Percentiles rank a stretch among this genome's conserved stretches.
phyloP scores from a whole-genome alignment of 2,329 filamentous ascomycete genomes.

The Ophiocordyceps camponoti-rufipedis region DNA sequence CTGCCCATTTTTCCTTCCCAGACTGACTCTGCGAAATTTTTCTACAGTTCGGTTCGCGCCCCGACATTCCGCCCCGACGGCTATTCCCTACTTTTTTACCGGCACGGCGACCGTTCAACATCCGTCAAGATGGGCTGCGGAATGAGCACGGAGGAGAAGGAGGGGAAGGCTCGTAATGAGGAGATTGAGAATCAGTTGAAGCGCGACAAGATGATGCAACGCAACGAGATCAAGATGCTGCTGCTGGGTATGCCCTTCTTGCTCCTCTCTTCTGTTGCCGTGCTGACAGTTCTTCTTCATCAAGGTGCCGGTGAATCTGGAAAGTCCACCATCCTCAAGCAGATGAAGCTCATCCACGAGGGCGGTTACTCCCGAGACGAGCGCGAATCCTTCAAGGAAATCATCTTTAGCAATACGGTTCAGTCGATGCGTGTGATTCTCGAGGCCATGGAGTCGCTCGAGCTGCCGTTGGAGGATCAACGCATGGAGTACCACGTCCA shows the following conservation, averaged over 20 bases:
- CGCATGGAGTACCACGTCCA: slow-evolving; percentile 94
- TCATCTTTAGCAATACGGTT: slow-evolving; percentile 53
- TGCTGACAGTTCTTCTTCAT: background rate
- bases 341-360: slow-evolving; percentile 99
- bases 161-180: slow-evolving; percentile 99
- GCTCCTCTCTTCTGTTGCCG: too few relatives aligned
- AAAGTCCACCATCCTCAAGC: slow-evolving; percentile 94
- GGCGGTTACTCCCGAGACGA: slow-evolving; percentile 92
- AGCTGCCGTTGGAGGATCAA: slow-evolving; percentile 74
- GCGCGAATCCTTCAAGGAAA: slow-evolving; percentile 52
- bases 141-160: slow-evolving; percentile 99
- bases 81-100: background rate
- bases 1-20: background rate
- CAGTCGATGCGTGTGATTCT: slow-evolving; percentile 53
- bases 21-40: background rate
- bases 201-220: slow-evolving; percentile 95
- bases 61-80: background rate
- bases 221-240: slow-evolving; percentile 99
- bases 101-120: slow-evolving; percentile 6
- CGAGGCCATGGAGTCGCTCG: slow-evolving; percentile 50
- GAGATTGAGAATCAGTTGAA: slow-evolving; percentile 99
- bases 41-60: background rate
- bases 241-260: slow-evolving; percentile 53
- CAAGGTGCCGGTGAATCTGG: slow-evolving; percentile 83
- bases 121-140: slow-evolving; percentile 87